phyloP scores from a whole-genome alignment of 225 moss, liverwort and hornwort genomes.

The Climacium dendroides region DNA sequence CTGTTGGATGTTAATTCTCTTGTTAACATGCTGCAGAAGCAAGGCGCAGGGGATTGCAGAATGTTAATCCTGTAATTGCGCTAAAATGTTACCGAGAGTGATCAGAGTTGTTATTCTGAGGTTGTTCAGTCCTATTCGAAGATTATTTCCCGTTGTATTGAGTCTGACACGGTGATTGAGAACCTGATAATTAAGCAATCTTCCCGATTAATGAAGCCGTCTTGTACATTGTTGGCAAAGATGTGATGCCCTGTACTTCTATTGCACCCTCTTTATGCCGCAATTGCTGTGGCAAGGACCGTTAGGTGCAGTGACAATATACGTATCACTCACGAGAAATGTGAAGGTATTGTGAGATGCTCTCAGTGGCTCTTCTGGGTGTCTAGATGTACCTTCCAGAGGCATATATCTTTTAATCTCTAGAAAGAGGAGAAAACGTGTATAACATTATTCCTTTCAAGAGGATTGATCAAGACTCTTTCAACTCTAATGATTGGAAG shows the following conservation, averaged over 20 bases:
- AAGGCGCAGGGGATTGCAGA: neutral
- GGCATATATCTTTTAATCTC: neutral
- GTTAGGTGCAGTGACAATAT: conserved; percentile 12
- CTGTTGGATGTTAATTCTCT: neutral
- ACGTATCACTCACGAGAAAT: conserved; percentile 27
- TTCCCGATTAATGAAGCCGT: neutral
- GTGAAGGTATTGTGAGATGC: conserved; percentile 18
- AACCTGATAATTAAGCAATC: neutral
- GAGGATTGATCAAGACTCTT: neutral
- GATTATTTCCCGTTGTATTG: neutral
- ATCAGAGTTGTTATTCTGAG: neutral
- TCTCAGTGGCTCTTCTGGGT: conserved; percentile 8
- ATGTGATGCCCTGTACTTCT: conserved; percentile 4
- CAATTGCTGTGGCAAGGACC: conserved; percentile 19
- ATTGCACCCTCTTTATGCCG: conserved; percentile 1
- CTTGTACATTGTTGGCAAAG: neutral
- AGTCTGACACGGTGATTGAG: neutral
- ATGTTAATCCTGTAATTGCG: neutral
- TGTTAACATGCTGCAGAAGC: neutral
- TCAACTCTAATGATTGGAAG: neutral
- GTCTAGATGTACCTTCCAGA: neutral
- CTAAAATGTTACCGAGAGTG: neutral
- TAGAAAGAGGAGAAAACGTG: neutral
- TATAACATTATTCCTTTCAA: neutral
- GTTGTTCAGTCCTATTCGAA: neutral